Conservation (phyloP, 148 eudicot species). For the Silene conica region DNA sequence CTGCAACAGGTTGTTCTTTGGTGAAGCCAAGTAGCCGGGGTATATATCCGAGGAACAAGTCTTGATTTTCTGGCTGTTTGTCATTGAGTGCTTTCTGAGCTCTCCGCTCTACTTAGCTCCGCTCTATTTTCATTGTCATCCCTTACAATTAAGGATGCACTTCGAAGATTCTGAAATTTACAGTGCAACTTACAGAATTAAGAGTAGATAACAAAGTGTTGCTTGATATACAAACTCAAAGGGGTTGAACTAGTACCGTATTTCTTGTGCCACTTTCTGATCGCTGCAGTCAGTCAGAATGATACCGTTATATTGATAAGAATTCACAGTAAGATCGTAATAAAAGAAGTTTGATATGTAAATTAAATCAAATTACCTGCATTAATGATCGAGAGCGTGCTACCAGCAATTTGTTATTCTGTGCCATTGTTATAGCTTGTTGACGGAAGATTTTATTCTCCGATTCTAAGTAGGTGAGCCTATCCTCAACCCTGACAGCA, state of each 20-base stretch:
- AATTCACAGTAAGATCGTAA: slow-evolving; percentile 4
- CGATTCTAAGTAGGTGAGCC: slow-evolving; percentile 62
- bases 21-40: background rate
- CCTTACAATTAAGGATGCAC: slow-evolving; percentile 45
- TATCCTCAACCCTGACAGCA: slow-evolving; percentile 69
- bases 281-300: slow-evolving; percentile 51
- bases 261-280: slow-evolving; percentile 54
- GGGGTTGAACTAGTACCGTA: slow-evolving; percentile 26
- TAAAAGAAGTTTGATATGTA: slow-evolving; percentile 10
- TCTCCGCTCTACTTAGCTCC: slow-evolving; percentile 57
- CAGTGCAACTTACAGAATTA: slow-evolving; percentile 5
- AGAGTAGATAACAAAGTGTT: background rate
- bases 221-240: slow-evolving; percentile 11
- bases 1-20: slow-evolving; percentile 72
- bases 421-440: slow-evolving; percentile 74
- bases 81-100: slow-evolving; percentile 79
- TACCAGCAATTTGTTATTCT: slow-evolving; percentile 61
- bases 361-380: slow-evolving; percentile 44
- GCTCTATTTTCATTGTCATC: slow-evolving; percentile 52
- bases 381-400: slow-evolving; percentile 60
- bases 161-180: slow-evolving; percentile 51
- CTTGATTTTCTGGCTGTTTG: slow-evolving; percentile 72
- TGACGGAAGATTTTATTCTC: slow-evolving; percentile 85
- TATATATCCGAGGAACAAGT: slow-evolving; percentile 37
- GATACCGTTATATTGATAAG: slow-evolving; percentile 19